Conservation (phyloP, 2,329 filamentous ascomycete genomes). For the Teratosphaeriaceae sp. region DNA sequence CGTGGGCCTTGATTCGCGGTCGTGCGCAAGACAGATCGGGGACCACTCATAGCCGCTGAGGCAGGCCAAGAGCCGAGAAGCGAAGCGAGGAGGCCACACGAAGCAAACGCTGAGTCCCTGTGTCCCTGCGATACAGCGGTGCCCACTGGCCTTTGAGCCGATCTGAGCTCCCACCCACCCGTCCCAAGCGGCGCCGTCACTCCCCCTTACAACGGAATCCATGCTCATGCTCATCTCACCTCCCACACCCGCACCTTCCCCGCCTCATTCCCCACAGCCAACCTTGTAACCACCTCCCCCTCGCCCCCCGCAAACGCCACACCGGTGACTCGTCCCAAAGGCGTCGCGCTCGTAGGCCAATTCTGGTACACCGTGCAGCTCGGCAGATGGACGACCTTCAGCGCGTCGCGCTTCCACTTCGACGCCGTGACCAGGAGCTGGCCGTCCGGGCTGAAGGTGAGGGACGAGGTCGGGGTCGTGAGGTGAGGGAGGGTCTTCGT, state of each 20-base stretch:
- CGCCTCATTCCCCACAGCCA: constrained; percentile 82
- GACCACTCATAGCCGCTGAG: too few relatives aligned
- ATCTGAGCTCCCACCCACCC: too few relatives aligned
- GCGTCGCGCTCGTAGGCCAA: constrained; percentile 90
- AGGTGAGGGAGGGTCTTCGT: constrained; percentile 73
- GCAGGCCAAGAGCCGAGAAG: too few relatives aligned
- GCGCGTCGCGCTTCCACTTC: constrained; percentile 78
- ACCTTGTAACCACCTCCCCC: constrained; percentile 46
- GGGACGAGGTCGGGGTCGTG: constrained; percentile 72
- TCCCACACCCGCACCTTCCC: constrained; percentile 91
- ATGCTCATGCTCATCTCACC: constrained; percentile 53
- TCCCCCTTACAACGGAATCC: too few relatives aligned
- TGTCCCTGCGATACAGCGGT: too few relatives aligned
- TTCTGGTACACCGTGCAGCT: constrained; percentile 93
- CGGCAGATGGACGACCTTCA: constrained; percentile 82
- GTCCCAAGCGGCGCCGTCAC: too few relatives aligned
- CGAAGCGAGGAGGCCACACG: too few relatives aligned
- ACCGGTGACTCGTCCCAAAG: constrained; percentile 70
- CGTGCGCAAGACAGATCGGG: too few relatives aligned
- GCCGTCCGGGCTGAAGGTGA: constrained; percentile 80
- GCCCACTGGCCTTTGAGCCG: too few relatives aligned
- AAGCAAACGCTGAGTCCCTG: too few relatives aligned
- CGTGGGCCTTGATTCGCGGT: too few relatives aligned
- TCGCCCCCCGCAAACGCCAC: constrained; percentile 41
- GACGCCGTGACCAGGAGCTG: constrained; percentile 85